A percentile compares a stretch with the other conserved stretches of the same genome.
These are phyloP conservation scores for Nicotiana attenuata DNA, from an alignment of 257 asterid genomes.

Conservation along the genomic window DNA sequence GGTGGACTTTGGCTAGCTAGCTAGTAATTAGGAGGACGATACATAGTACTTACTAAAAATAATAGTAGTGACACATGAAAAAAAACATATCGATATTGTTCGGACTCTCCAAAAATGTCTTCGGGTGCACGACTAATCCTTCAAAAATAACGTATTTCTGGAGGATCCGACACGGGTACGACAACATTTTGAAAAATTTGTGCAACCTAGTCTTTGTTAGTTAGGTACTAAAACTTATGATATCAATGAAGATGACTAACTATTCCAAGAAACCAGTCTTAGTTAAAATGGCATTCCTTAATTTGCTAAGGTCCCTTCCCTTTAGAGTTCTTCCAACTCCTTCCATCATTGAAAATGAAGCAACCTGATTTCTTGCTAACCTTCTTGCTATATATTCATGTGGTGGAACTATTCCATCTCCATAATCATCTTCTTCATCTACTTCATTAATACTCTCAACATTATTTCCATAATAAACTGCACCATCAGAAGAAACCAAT, in stretches of 20 bases:
- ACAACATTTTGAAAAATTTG: too few relatives aligned
- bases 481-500: neutral
- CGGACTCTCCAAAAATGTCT: neutral
- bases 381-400: constrained; percentile 52
- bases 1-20: constrained; percentile 2
- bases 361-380: constrained; percentile 31
- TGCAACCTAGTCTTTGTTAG: neutral
- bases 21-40: neutral
- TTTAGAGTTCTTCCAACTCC: constrained; percentile 69
- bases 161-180: too few relatives aligned
- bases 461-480: too few relatives aligned
- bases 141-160: too few relatives aligned
- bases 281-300: constrained; percentile 52
- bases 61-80: neutral
- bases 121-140: too few relatives aligned
- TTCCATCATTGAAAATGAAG: constrained; percentile 65
- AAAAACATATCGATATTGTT: neutral
- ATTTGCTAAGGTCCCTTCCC: constrained; percentile 59
- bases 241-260: neutral
- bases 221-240: neutral
- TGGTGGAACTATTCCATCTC: constrained; percentile 42
- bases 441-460: neutral
- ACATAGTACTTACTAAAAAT: neutral
- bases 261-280: constrained; percentile 67
- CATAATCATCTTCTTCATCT: constrained; percentile 16